Base-by-base conservation (phyloP, 495 filamentous ascomycete genomes). In the Bacidia rubella region DNA sequence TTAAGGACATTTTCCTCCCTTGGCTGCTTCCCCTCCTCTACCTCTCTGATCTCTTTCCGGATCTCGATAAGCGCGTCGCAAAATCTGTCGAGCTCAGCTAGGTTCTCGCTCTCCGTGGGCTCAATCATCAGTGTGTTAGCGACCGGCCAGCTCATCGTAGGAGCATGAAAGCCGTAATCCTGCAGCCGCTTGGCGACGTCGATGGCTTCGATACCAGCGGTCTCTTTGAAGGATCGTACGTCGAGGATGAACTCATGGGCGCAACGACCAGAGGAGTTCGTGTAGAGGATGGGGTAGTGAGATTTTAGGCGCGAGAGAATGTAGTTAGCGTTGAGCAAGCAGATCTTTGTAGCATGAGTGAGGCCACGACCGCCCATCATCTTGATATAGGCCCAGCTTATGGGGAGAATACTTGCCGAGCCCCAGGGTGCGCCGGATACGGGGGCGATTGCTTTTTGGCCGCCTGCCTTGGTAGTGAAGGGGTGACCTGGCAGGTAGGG, bases 221-320 rank as follows among this genome's bases (percentile, higher is more conserved):
- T 80, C 20, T 94, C 87, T 63, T 87, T 86, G 74, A 97, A 95
- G 23, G 74, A 64, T 46, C 92, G 86, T 22, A 83, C 79, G 57
- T 98, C 92, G 44, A 98, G 82, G 66, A 98, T 98, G 72, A 98
- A 98, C 71, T 98, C 92, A 73, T 98, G 92, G 0, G 92, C 92
- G 60, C 92, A 98, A 48, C 90, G 85, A 25, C 82, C 84, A 50
- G 85, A 76, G 32, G 75, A 73, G 66, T 97, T 97, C 53, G 89
- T 93, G 72, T 97, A 97, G 11, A 97, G 73, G 60, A 98, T 89
- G 9, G 78, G 74, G 67, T 90, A 98, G 71, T 97, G 83, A 9
- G 81, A 79, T 62, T 85, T 82, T n/a, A 98, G 82, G 49, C 86
- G 83, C 46, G 86, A 82, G 55, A 96, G 83, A 68, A 98, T 87